Percentiles rank a stretch among this genome's conserved stretches.
phyloP scores from a whole-genome alignment of 208 protist genomes.

The Entamoeba dispar region DNA sequence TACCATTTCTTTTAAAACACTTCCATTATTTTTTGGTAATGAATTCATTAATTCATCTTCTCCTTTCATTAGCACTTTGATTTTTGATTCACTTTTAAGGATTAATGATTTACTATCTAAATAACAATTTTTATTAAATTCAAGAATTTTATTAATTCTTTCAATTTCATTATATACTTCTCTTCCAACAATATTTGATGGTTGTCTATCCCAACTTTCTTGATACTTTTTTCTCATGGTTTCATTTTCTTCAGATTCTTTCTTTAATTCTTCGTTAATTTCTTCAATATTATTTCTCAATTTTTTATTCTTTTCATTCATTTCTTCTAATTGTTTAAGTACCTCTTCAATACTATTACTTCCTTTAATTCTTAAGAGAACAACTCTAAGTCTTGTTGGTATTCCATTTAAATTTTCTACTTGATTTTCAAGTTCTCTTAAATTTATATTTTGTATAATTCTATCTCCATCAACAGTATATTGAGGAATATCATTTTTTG shows the following conservation, averaged over 20 bases:
- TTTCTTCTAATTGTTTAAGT: not conserved
- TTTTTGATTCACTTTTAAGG: not conserved
- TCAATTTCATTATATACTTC: not conserved
- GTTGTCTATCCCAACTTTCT: not conserved
- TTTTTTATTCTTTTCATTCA: not conserved
- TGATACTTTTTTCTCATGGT: not conserved
- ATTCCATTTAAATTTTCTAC: not conserved
- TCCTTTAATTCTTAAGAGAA: not conserved
- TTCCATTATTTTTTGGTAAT: not conserved
- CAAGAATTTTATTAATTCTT: not conserved
- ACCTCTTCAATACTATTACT: not conserved
- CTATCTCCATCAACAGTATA: not conserved
- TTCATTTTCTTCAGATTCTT: not conserved
- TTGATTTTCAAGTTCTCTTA: not conserved
- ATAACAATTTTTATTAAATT: not conserved
- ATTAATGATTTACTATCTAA: not conserved
- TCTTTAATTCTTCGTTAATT: not conserved
- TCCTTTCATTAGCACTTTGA: not conserved
- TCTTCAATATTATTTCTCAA: not conserved
- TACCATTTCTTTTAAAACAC: not conserved
- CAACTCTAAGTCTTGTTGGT: not conserved
- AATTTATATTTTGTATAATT: not conserved
- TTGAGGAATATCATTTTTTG: not conserved
- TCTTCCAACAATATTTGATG: not conserved
- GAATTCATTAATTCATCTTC: not conserved